These are phyloP conservation scores for Phytophthora agathidicida DNA, from an alignment of 352 stramenopile species.

Conservation along the genomic window DNA sequence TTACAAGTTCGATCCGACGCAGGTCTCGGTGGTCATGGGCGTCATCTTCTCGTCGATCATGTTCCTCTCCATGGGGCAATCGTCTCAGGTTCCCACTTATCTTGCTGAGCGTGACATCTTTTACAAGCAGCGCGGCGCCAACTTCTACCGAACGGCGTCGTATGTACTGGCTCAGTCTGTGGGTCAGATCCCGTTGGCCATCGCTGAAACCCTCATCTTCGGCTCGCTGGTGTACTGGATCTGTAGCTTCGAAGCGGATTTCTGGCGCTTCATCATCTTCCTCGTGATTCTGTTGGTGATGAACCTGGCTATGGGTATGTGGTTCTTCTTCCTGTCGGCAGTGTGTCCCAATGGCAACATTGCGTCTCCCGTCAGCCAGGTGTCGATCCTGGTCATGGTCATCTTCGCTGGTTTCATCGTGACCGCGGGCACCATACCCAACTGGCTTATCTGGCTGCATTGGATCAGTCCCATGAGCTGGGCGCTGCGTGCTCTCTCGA, in stretches of 20 bases:
- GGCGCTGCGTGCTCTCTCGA: conserved; percentile 16
- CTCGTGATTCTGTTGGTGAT: conserved; percentile 45
- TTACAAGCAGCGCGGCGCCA: conserved; percentile 81
- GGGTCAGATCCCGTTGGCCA: conserved; percentile 42
- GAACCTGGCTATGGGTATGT: conserved; percentile 32
- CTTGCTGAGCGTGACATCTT: conserved; percentile 60
- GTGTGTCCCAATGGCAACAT: conserved; percentile 36
- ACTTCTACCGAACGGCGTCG: conserved; percentile 74
- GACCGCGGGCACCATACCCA: conserved; percentile 34
- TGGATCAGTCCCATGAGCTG: conserved; percentile 50
- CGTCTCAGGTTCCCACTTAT: conserved; percentile 73
- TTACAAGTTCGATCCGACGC: conserved; percentile 46
- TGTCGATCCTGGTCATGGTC: conserved; percentile 50
- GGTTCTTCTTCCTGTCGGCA: conserved; percentile 15
- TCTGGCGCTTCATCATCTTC: conserved; percentile 48
- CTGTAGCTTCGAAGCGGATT: conserved; percentile 54
- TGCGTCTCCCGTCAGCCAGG: conserved; percentile 40
- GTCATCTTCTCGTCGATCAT: conserved; percentile 84
- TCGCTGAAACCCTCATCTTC: conserved; percentile 82
- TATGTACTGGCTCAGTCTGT: conserved; percentile 59
- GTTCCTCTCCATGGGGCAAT: conserved; percentile 76
- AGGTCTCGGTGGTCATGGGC: conserved; percentile 63
- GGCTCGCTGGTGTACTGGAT: conserved; percentile 86
- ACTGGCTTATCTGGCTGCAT: conserved; percentile 30
- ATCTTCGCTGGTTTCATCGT: conserved; percentile 63